These are phyloP conservation scores for Linderniella brevidens DNA, from an alignment of 257 asterid species.

Conservation along the genomic window DNA sequence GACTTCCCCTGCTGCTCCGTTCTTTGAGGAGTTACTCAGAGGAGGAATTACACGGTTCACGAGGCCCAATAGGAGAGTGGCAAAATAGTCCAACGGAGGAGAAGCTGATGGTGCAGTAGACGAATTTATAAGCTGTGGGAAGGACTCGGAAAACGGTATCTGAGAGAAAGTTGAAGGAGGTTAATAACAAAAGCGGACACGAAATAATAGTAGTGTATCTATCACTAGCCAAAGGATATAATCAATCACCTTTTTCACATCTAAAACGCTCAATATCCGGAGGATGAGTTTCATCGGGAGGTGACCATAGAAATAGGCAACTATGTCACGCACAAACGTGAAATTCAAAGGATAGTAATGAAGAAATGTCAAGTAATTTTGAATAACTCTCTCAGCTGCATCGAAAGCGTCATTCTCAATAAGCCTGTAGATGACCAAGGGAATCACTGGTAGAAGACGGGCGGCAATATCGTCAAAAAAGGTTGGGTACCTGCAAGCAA, in stretches of 20 bases:
- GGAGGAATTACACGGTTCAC: conserved; percentile 91
- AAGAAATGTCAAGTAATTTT: conserved; percentile 65
- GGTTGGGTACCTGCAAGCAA: conserved; percentile 63
- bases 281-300: conserved; percentile 81
- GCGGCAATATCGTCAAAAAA: conserved; percentile 96
- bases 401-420: conserved; percentile 85
- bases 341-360: conserved; percentile 81
- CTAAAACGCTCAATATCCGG: conserved; percentile 62
- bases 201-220: too few species aligned
- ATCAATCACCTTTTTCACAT: conserved; percentile 62
- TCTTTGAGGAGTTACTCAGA: conserved; percentile 43
- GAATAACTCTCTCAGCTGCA: conserved; percentile 88
- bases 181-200: conserved; percentile 3
- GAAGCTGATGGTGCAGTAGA: conserved; percentile 46
- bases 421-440: conserved; percentile 68
- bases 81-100: conserved; percentile 91
- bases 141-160: conserved; percentile 93
- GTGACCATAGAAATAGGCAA: conserved; percentile 92
- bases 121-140: conserved; percentile 78
- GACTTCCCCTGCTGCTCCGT: conserved; percentile 42
- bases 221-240: conserved; percentile 7
- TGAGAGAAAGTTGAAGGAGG: conserved; percentile 18
- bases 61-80: conserved; percentile 67
- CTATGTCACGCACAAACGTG: conserved; percentile 94
- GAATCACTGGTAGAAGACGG: conserved; percentile 87